phyloP scores from a whole-genome alignment of 257 asterid genomes.

The Cinchona pubescens region DNA sequence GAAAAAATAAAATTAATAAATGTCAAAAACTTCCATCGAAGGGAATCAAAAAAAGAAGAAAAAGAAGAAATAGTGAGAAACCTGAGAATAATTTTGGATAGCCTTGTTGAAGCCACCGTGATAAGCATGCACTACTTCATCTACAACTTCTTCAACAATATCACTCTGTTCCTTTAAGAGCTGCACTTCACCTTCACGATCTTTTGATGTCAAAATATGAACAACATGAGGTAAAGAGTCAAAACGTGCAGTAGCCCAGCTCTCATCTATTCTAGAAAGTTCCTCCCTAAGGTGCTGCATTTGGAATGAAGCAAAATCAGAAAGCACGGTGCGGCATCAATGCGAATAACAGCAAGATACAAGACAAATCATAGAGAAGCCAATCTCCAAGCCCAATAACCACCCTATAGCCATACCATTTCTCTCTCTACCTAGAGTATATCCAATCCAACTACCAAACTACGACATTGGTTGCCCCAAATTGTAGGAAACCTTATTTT shows the following conservation, averaged over 20 bases:
- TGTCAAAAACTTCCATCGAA: neutral
- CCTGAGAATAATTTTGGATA: conserved; percentile 99
- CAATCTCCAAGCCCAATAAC: neutral
- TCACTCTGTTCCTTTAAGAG: conserved; percentile 94
- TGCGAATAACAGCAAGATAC: neutral
- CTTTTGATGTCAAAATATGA: conserved; percentile 92
- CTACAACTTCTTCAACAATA: conserved; percentile 93
- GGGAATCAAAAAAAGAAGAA: conserved; percentile 10
- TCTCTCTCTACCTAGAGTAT: neutral
- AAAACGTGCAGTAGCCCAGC: conserved; percentile 96
- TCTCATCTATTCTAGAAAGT: conserved; percentile 81
- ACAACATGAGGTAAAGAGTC: conserved; percentile 98
- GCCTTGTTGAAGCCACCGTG: conserved; percentile 99
- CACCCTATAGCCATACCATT: neutral
- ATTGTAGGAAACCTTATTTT: neutral
- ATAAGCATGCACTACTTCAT: conserved; percentile 98
- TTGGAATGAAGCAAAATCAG: conserved; percentile 27
- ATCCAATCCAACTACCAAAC: neutral
- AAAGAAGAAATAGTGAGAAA: conserved; percentile 27
- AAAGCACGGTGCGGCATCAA: conserved; percentile 2
- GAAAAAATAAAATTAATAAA: neutral
- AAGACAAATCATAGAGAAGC: neutral
- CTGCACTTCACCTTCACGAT: conserved; percentile 84
- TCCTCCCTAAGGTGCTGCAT: conserved; percentile 83
- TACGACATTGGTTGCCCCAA: neutral